A percentile compares a stretch with the other conserved stretches of the same genome.
phyloP scores from a whole-genome alignment of 257 asterid genomes.

The Ehretia macrophylla region DNA sequence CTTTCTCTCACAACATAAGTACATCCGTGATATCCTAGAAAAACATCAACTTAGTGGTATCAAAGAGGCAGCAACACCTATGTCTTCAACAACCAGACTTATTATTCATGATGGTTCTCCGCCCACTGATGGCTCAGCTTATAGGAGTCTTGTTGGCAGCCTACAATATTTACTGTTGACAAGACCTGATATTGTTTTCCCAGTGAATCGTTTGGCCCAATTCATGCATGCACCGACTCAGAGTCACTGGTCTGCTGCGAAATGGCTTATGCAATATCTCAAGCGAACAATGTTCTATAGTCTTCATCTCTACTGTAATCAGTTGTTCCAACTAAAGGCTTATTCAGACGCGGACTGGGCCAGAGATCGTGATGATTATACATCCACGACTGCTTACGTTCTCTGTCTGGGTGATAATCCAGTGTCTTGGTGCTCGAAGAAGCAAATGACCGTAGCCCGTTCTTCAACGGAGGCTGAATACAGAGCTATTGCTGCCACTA shows the following conservation, averaged over 20 bases:
- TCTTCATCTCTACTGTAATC: not conserved
- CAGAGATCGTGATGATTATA: no score
- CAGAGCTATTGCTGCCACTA: no score
- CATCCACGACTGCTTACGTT: no score
- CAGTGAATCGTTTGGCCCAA: not conserved
- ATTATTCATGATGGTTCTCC: not conserved
- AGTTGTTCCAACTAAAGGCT: not conserved
- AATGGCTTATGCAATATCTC: not conserved
- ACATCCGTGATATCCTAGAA: not conserved
- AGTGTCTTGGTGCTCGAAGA: no score
- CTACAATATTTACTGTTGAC: not conserved
- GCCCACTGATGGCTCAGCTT: not conserved
- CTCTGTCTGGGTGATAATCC: no score
- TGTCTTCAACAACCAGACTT: not conserved
- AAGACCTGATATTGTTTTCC: not conserved
- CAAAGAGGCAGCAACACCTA: not conserved
- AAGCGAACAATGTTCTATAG: not conserved
- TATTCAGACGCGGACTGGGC: no score
- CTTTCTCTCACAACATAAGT: not conserved
- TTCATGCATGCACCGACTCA: not conserved
- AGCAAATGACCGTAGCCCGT: no score
- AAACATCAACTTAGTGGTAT: not conserved
- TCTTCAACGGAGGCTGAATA: no score
- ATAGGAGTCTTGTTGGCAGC: not conserved
- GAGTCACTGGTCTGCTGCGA: no score